Conservation (phyloP, 768 basidiomycete species). For the Leucocoprinus leucothites region DNA sequence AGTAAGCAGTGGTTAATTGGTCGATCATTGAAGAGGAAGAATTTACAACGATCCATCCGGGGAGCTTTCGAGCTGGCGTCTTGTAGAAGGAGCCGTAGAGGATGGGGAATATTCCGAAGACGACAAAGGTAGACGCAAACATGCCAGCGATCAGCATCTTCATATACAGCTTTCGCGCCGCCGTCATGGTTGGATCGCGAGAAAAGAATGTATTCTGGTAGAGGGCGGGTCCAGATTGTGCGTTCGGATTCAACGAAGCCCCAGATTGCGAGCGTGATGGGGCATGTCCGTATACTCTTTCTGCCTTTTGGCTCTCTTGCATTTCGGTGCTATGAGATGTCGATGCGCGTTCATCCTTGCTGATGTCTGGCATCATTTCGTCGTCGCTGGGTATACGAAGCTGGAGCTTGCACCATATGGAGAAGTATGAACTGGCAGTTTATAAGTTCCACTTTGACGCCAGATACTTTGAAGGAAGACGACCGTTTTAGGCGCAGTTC, state of each 20-base stretch:
- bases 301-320: too few species aligned
- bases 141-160: slow-evolving; percentile 37
- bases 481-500: neutral
- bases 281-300: neutral
- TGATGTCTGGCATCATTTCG: too few species aligned
- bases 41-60: slow-evolving; percentile 59
- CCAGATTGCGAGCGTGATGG: neutral
- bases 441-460: neutral
- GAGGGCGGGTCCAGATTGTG: neutral
- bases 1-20: neutral
- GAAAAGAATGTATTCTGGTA: slow-evolving; percentile 5
- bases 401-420: too few species aligned
- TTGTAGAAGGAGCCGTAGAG: slow-evolving; percentile 56
- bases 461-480: neutral
- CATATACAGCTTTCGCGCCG: slow-evolving; percentile 42
- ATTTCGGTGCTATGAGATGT: too few species aligned
- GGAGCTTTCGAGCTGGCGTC: slow-evolving; percentile 37
- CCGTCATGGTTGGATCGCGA: neutral
- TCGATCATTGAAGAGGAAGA: neutral
- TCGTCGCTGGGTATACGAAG: too few species aligned
- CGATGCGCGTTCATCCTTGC: too few species aligned
- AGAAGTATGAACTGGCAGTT: too few species aligned
- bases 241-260: neutral
- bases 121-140: slow-evolving; percentile 35
- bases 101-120: slow-evolving; percentile 51